Percentiles rank a stretch among this genome's conserved stretches.
These are phyloP conservation scores for Saussurea involucrata DNA, from an alignment of 129 eudicot species.

Conservation along the genomic window DNA sequence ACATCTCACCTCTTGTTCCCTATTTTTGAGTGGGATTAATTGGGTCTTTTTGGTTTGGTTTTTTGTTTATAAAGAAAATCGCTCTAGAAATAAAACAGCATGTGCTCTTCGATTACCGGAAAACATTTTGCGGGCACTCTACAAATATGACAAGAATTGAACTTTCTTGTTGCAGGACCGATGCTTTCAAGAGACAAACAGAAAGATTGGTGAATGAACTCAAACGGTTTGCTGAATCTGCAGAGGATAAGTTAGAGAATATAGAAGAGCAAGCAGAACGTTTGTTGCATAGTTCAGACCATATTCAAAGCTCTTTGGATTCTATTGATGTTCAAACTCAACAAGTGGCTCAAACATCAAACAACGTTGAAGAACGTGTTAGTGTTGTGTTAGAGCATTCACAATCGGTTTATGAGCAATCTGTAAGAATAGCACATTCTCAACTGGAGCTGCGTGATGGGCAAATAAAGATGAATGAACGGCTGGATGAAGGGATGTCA, in stretches of 20 bases:
- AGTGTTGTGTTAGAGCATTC: conserved; percentile 43
- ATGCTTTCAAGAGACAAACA: conserved; percentile 68
- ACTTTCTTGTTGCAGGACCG: conserved; percentile 40
- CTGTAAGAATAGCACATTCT: conserved; percentile 44
- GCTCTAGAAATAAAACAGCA: neutral
- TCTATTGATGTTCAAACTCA: conserved; percentile 49
- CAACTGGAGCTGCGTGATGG: conserved; percentile 60
- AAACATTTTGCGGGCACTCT: neutral
- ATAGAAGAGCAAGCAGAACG: conserved; percentile 56
- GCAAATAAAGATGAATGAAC: conserved; percentile 52
- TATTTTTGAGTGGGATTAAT: no score
- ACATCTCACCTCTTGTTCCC: neutral
- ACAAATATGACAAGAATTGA: neutral
- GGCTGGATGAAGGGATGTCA: conserved; percentile 49
- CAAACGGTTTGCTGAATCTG: conserved; percentile 55
- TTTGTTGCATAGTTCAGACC: conserved; percentile 43
- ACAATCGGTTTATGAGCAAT: conserved; percentile 41
- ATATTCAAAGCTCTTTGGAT: conserved; percentile 50
- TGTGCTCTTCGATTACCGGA: neutral
- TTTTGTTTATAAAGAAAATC: neutral
- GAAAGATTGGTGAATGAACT: conserved; percentile 77
- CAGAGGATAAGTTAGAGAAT: conserved; percentile 49
- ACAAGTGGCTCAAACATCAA: conserved; percentile 53
- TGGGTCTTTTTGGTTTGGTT: neutral
- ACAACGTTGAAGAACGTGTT: conserved; percentile 38